Conservation (phyloP, 176 grass and related monocot species). For the Oryza longistaminata region DNA sequence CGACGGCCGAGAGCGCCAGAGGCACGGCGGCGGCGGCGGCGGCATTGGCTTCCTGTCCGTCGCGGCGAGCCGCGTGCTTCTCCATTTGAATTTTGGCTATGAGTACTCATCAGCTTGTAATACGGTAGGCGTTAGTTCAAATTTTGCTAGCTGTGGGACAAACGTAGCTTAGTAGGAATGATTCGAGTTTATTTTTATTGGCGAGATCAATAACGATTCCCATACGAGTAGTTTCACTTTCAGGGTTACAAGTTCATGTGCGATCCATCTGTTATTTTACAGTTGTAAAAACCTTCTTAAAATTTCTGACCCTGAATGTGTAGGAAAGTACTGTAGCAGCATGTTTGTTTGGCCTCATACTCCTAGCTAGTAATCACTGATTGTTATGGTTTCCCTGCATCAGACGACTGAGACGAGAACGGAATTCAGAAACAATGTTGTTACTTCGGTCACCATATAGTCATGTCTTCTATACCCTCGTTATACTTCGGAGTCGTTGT, state of each 20-base stretch:
- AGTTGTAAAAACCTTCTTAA: neutral
- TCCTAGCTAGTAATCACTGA: neutral
- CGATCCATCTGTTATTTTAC: neutral
- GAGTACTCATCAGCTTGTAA: neutral
- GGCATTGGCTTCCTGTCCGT: neutral
- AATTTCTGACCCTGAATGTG: neutral
- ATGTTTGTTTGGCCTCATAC: neutral
- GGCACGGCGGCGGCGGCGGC: neutral
- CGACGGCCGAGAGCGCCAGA: too few species aligned
- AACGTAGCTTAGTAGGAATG: neutral
- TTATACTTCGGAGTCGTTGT: too few species aligned
- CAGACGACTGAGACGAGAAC: too few species aligned
- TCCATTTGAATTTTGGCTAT: neutral
- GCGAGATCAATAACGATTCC: neutral
- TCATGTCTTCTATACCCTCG: too few species aligned
- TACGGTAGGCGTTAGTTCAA: neutral
- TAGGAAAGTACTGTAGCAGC: neutral
- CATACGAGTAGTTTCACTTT: neutral
- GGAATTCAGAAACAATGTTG: too few species aligned
- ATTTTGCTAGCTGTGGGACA: neutral
- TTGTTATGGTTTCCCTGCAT: neutral
- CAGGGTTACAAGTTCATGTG: neutral
- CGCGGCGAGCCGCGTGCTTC: neutral
- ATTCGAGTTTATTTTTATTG: neutral
- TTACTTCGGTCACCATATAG: too few species aligned